Base-by-base conservation (phyloP, 169 alveolate species). In the Prorocentrum cordatum region DNA sequence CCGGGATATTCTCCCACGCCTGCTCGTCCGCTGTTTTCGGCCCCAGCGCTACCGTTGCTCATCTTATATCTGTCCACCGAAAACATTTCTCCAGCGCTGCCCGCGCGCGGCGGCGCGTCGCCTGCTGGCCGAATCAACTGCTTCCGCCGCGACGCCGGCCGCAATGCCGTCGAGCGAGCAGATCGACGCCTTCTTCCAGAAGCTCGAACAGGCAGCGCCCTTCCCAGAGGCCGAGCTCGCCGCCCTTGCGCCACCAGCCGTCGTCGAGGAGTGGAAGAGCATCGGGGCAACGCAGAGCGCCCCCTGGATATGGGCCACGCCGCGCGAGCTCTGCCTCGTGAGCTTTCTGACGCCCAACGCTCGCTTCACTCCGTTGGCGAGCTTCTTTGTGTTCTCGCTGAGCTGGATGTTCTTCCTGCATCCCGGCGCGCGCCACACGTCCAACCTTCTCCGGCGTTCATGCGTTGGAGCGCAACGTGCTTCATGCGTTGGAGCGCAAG, bases 251-350 rank as follows among this genome's bases (percentile, higher is more conserved):
- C 66, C 83, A 0, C 36, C 31, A 14, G 35, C 33, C n/a, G 42
- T 72, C 26, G 26, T 72, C 2, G 32, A 42, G 24, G 66, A 45
- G 18, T 72, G 83, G 83, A 29, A 54, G 24, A 36, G 33, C n/a
- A 38, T 72, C 35, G 83, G 35, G 18, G 33, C 32, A 16, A 72
- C 83, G 18, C 83, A 71, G 22, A 71, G 45, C 32, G 83, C 45
- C 6, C 64, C 66, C 42, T 71, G 83, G 83, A 64, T 66, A 0
- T 71, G 83, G 83, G 83, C 42, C 45, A 71, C 42, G 83, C 45
- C 42, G n/a, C 42, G 83, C 45, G 83, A 71, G 45, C 29, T 71
- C 31, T 32, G 62, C n/a, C 36, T 68, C 1, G 66, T 66, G 24
- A 71, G 83, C 66, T 71, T 42, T 31, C 66, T 42, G 32, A 45